Evolutionary conservation across 129 eudicot species (phyloP).

Genomic region (Logfia minima): DNA sequence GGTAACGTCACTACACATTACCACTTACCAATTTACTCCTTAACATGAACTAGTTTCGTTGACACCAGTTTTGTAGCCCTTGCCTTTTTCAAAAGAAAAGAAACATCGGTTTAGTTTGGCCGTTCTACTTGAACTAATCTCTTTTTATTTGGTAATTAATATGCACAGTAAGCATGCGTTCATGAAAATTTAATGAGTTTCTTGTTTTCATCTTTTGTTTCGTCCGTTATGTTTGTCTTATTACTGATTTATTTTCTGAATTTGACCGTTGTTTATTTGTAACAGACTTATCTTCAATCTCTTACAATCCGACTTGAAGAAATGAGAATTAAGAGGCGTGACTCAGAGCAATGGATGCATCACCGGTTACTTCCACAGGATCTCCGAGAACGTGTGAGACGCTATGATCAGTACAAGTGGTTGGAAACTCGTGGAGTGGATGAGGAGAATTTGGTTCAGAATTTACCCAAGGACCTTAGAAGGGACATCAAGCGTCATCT

Average conservation of each 20-base stretch:
- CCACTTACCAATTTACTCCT: not conserved
- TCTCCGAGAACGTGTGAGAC: conserved; percentile 82
- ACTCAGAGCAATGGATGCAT: conserved; percentile 99
- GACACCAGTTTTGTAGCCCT: not conserved
- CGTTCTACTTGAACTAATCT: not conserved
- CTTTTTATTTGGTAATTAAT: not conserved
- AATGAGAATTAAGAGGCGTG: conserved; percentile 97
- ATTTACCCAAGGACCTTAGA: conserved; percentile 96
- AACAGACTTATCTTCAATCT: conserved; percentile 95
- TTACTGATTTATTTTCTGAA: not conserved
- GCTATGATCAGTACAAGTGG: conserved; percentile 98
- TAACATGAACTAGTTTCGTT: not conserved
- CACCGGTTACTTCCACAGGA: conserved; percentile 94
- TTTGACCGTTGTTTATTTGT: conserved; percentile 6
- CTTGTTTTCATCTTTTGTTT: not conserved
- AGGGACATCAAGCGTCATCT: conserved; percentile 96
- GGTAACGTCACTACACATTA: conserved; percentile 42
- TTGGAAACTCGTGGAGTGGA: conserved; percentile 97
- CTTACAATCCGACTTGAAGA: conserved; percentile 96
- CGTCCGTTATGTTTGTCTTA: not conserved
- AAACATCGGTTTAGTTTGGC: not conserved
- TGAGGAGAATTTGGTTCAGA: conserved; percentile 78
- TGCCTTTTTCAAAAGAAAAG: not conserved
- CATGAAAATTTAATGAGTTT: not conserved
- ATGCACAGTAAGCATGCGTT: not conserved